Conservation (phyloP, 2,329 filamentous ascomycete species). For the Ophiostoma quercus region DNA sequence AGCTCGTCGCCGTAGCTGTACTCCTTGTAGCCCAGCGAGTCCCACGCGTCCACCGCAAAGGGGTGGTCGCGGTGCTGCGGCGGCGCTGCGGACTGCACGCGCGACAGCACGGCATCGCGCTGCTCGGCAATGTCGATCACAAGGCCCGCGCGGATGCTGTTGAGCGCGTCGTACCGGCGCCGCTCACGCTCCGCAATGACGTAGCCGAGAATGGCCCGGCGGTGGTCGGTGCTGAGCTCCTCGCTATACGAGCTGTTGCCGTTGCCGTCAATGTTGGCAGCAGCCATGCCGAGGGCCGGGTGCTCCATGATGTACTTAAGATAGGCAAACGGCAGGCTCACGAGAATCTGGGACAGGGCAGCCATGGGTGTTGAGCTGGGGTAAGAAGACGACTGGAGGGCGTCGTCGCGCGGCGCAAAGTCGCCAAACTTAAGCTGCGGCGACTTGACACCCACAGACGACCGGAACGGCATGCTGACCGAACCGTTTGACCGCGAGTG, state of each 20-base stretch:
- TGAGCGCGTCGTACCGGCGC: conserved; percentile 45
- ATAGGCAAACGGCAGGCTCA: conserved; percentile 64
- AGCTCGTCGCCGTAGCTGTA: conserved; percentile 11
- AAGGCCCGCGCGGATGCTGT: conserved; percentile 27
- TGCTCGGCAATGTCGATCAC: conserved; percentile 13
- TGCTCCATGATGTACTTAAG: conserved; percentile 63
- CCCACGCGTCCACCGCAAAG: conserved; percentile 25
- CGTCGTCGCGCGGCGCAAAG: conserved; percentile 38
- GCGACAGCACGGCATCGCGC: conserved; percentile 22
- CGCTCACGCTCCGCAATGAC: conserved; percentile 55
- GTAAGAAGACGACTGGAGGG: background rate
- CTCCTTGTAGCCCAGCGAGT: conserved; percentile 28
- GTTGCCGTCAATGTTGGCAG: conserved; percentile 28
- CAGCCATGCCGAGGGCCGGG: conserved; percentile 42
- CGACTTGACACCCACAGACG: conserved; percentile 13
- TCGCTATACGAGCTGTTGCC: background rate
- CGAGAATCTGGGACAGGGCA: conserved; percentile 59
- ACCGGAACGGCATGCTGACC: conserved; percentile 24
- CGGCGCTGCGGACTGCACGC: conserved; percentile 21
- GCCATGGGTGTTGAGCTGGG: background rate
- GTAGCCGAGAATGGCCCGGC: conserved; percentile 30
- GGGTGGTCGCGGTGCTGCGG: conserved; percentile 18
- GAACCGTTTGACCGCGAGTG: conserved; percentile 22
- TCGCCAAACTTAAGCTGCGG: conserved; percentile 65
- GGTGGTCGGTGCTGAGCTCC: background rate